phyloP scores from a whole-genome alignment of 2,329 filamentous ascomycete species.

The Fusarium lateritium region DNA sequence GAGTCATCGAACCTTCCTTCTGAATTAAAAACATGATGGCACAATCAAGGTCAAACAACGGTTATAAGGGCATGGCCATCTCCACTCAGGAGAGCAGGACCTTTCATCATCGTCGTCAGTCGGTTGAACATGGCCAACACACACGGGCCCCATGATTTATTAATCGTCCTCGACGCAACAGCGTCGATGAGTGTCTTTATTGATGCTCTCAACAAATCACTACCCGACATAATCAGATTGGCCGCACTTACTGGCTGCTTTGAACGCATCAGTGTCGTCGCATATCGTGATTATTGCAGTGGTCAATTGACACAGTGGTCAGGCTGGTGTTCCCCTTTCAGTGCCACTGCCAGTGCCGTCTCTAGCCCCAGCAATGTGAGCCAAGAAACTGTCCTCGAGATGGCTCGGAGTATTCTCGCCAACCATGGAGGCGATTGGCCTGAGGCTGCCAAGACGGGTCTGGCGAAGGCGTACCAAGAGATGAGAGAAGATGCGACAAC shows the following conservation, averaged over 20 bases:
- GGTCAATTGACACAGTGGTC: slow-evolving; percentile 62
- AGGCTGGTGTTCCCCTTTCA: slow-evolving; percentile 59
- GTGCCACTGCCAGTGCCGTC: slow-evolving; percentile 30
- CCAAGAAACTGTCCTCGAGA: slow-evolving; percentile 55
- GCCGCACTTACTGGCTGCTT: slow-evolving; percentile 65
- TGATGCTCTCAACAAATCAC: slow-evolving; percentile 59
- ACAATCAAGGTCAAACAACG: neutral
- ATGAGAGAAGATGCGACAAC: slow-evolving; percentile 65
- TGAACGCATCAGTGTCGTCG: slow-evolving; percentile 64
- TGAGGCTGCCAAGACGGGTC: slow-evolving; percentile 65
- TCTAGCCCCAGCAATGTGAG: slow-evolving; percentile 39
- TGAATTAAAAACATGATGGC: neutral
- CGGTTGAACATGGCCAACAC: slow-evolving; percentile 32
- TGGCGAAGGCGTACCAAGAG: slow-evolving; percentile 61
- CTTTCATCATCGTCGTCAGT: too few species aligned
- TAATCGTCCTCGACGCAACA: slow-evolving; percentile 64
- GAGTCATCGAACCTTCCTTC: neutral
- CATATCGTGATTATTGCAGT: slow-evolving; percentile 64
- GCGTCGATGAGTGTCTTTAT: slow-evolving; percentile 62
- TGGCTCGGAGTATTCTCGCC: slow-evolving; percentile 53
- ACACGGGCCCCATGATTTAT: slow-evolving; percentile 58
- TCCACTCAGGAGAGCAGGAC: neutral
- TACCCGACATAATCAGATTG: slow-evolving; percentile 66
- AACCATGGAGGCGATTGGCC: slow-evolving; percentile 59
- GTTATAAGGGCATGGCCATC: slow-evolving; percentile 2